phyloP scores from a whole-genome alignment of 1,284 basidiomycete genomes.

The Malassezia dermatis region DNA sequence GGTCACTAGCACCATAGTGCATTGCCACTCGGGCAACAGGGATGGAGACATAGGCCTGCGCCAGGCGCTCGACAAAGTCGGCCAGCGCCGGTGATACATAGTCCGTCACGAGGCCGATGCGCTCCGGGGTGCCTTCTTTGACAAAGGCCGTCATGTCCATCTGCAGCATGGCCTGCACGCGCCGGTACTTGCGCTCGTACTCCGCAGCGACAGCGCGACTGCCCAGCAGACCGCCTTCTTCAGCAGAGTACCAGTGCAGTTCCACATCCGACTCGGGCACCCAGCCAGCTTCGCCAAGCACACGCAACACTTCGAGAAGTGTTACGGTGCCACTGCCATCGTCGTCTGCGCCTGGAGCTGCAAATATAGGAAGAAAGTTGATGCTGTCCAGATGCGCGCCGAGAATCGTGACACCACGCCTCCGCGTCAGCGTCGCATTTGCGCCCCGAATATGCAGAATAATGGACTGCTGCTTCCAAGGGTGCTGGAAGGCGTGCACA shows the following conservation, averaged over 20 bases:
- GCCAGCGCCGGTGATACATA: constrained; percentile 65
- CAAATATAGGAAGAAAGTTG: constrained; percentile 36
- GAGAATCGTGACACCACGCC: constrained; percentile 54
- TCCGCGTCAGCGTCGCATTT: constrained; percentile 19
- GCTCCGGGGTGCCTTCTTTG: constrained; percentile 72
- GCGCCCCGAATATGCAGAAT: constrained; percentile 49
- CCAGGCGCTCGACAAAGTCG: constrained; percentile 60
- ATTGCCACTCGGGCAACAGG: constrained; percentile 56
- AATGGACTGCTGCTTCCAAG: constrained; percentile 85
- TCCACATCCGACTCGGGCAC: constrained; percentile 65
- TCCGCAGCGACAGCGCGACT: constrained; percentile 76
- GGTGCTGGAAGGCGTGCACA: constrained; percentile 69
- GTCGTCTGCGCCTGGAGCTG: constrained; percentile 55
- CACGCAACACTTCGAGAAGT: constrained; percentile 78
- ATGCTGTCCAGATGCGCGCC: constrained; percentile 80
- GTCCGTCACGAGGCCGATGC: constrained; percentile 82
- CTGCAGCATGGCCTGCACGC: constrained; percentile 69
- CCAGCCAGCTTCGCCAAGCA: constrained; percentile 67
- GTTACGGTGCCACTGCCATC: constrained; percentile 87
- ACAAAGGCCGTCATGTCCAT: constrained; percentile 64
- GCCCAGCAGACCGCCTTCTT: constrained; percentile 85
- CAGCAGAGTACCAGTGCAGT: constrained; percentile 92
- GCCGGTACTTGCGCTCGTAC: constrained; percentile 59
- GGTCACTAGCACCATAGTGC: constrained; percentile 86
- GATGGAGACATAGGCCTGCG: constrained; percentile 58